Base-by-base conservation (phyloP, 495 filamentous ascomycete genomes). In the Neurospora sp. region DNA sequence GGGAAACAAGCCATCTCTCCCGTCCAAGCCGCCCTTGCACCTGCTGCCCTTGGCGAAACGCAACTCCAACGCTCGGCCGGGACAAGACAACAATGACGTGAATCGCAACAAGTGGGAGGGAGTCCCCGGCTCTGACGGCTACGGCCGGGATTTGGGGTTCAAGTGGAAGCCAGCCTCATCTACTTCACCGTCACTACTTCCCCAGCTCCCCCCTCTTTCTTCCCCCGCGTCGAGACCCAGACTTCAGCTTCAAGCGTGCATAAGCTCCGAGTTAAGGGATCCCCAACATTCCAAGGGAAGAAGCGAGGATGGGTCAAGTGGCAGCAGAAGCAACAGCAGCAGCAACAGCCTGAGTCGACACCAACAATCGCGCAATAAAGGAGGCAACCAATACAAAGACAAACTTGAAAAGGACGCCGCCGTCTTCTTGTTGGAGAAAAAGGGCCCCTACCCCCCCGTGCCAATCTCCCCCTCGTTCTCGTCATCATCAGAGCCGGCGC, bases 21-120 rank as follows among this genome's bases (percentile, higher is more conserved):
- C 53, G 53, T 61, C 27, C 53, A 65, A 65, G 53, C 53, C 27
- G 53, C 53, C 53, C 53, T 65, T 65, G 53, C 53, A 37, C 27
- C 73, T 41, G 40, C 38, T 72, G 71, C 71, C 73, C 46, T 65
- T 31, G 0, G 27, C 27, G 27, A 31, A 31, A 31, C 27, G 27
- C 18, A 71, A 72, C 40, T 39, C 31, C 40, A 74, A 72, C 68
- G 70, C 70, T 61, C 41, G 73, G 73, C 39, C 70, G 11, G n/a
- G 39, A 39, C 73, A 53, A 70, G 71, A 39, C 61, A 65, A 69
- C 69, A 37, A 42, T 59, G 69, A 71, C 53, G 53, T 65, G 53
- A 65, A 65, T 65, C 14, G 53, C 22, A 65, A 35, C 53, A 65
- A 35, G 53, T 65, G 27, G 53, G 53, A 61, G 53, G 53, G 18